Evolutionary conservation across 2,329 filamentous ascomycete genomes (phyloP).

Genomic region (Macroventuria anomochaeta): DNA sequence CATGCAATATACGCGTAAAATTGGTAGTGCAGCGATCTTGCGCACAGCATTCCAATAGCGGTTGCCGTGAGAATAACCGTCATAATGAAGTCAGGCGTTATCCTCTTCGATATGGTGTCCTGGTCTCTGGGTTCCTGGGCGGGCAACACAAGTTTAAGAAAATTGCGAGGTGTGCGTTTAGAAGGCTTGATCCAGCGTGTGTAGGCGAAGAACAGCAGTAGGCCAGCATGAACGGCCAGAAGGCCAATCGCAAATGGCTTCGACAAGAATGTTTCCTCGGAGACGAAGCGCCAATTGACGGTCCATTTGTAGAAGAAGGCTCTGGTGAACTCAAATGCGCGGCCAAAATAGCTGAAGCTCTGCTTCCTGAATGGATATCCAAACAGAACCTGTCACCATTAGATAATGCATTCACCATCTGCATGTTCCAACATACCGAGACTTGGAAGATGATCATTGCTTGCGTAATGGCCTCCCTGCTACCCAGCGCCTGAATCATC

Average conservation of each 20-base stretch:
- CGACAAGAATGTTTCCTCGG: slow-evolving; percentile 79
- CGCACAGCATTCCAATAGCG: slow-evolving; percentile 81
- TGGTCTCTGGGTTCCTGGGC: slow-evolving; percentile 57
- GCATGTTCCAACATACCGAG: slow-evolving; percentile 63
- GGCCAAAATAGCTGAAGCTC: slow-evolving; percentile 73
- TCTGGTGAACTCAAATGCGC: slow-evolving; percentile 89
- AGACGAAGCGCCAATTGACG: slow-evolving; percentile 97
- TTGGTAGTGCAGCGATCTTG: slow-evolving; percentile 89
- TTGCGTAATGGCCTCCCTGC: slow-evolving; percentile 69
- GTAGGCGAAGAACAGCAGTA: slow-evolving; percentile 71
- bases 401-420: slow-evolving; percentile 11
- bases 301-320: slow-evolving; percentile 98
- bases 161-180: slow-evolving; percentile 61
- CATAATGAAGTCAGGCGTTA: slow-evolving; percentile 76
- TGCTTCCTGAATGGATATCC: slow-evolving; percentile 73
- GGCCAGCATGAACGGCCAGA: slow-evolving; percentile 67
- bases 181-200: slow-evolving; percentile 77
- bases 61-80: slow-evolving; percentile 79
- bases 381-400: slow-evolving; percentile 55
- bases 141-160: slow-evolving; percentile 59
- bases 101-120: slow-evolving; percentile 60
- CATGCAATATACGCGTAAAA: slow-evolving; percentile 93
- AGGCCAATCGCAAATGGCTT: slow-evolving; percentile 71
- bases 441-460: slow-evolving; percentile 75
- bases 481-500: slow-evolving; percentile 75